Base-by-base conservation (phyloP, 345 rosid species). In the Syzygium grande region DNA sequence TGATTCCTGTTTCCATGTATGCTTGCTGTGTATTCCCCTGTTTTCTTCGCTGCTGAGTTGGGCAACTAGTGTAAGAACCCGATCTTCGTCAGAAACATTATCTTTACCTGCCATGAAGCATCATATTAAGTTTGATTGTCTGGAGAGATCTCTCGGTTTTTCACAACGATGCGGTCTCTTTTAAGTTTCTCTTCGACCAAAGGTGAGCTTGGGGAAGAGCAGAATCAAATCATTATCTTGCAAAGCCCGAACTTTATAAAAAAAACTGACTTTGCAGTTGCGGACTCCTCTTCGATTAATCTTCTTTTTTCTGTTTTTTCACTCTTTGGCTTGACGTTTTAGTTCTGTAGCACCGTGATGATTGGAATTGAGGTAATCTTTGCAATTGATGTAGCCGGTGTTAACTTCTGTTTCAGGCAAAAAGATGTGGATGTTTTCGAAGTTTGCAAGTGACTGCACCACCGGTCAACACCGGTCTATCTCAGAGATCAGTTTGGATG, bases 391-490 rank as follows among this genome's bases (percentile, higher is more conserved):
- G 7, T 73, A 38, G 15, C 73, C 27, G 2, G 83, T 9, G 49
- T 73, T 34, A 5, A 55, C 5, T 38, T 73, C 83, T 27, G 19
- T 73, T 38, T 52, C 92, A 98, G 99, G 95, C 87, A 93, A 95
- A 91, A 96, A 89, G 92, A 91, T 95, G 89, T 96, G 98, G 98
- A 98, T 96, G 19, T 91, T 98, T 85, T 94, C 98, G 16, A 94
- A 96, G 88, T 96, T 98, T 80, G 93, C 99, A 25, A 95, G 95
- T 84, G 99, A 98, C 88, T 98, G 99, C 90, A 91, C 99, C 54
- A 91, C 94, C 68, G 94, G 96, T 85, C 93, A 94, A 84, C 90
- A 93, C 87, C 92, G 90, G 89, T 94, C 95, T 91, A 93, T 93
- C 41, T 88, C 96, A 38, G 98, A 95, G 90, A 93, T 96, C 29